Conservation (phyloP, 1,284 basidiomycete genomes). For the Cutaneotrichosporon arboriforme region DNA sequence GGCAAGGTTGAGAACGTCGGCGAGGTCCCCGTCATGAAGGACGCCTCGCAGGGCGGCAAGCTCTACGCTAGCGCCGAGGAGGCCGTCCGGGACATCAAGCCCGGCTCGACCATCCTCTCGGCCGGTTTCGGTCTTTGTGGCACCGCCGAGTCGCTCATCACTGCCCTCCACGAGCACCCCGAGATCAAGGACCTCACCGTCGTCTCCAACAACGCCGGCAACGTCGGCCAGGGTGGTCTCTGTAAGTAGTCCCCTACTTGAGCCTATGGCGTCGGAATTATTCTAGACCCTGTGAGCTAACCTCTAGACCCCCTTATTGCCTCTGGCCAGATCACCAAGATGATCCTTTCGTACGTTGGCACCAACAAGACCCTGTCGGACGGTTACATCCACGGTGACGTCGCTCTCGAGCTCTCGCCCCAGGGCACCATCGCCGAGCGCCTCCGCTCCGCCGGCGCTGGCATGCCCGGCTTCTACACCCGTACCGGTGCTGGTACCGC, state of each 20-base stretch:
- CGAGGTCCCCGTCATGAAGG: conserved; percentile 8
- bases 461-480: conserved; percentile 94
- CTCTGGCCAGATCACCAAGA: conserved; percentile 66
- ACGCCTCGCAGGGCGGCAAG: conserved; percentile 52
- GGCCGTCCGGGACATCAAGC: conserved; percentile 73
- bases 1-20: conserved; percentile 18
- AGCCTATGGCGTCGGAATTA: too few relatives aligned
- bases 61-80: conserved; percentile 73
- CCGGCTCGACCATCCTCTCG: conserved; percentile 69
- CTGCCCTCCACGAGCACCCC: conserved; percentile 66
- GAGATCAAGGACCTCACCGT: conserved; percentile 70
- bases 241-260: conserved; percentile 54
- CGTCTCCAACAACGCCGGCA: conserved; percentile 85
- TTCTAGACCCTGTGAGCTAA: background rate
- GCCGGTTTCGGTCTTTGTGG: conserved; percentile 56
- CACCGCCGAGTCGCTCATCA: conserved; percentile 69
- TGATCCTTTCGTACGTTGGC: conserved; percentile 83
- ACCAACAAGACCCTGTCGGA: conserved; percentile 51
- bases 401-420: conserved; percentile 80
- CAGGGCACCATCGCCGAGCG: conserved; percentile 91
- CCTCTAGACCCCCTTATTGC: conserved; percentile 67
- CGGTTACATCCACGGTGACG: conserved; percentile 71
- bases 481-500: conserved; percentile 86
- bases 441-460: conserved; percentile 83
- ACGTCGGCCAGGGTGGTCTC: conserved; percentile 65